phyloP scores from a whole-genome alignment of 2,329 filamentous ascomycete genomes.

The Lachnum nothofagi region DNA sequence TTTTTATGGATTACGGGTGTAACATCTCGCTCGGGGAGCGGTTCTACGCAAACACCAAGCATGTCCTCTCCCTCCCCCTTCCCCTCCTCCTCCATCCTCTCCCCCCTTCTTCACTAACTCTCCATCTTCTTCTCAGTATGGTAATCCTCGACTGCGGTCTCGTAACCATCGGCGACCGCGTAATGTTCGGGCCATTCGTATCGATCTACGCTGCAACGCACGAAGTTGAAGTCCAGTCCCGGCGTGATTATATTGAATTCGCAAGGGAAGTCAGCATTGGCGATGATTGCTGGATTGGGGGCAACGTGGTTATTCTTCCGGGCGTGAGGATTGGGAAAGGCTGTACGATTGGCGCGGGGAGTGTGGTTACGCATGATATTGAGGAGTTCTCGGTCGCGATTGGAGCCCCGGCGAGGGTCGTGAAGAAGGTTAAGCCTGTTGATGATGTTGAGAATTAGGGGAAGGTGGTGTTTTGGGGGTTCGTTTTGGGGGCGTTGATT shows the following conservation, averaged over 20 bases:
- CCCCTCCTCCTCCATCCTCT: neutral
- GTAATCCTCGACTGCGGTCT: constrained; percentile 64
- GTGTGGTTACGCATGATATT: constrained; percentile 46
- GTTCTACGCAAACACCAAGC: constrained; percentile 61
- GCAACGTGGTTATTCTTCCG: constrained; percentile 44
- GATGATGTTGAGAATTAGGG: no score
- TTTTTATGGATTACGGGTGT: constrained; percentile 61
- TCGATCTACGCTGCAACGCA: constrained; percentile 67
- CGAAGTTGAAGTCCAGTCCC: constrained; percentile 55
- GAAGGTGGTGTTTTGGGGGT: no score
- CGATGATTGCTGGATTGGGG: constrained; percentile 53
- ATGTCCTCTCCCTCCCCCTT: neutral
- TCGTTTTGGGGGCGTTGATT: no score
- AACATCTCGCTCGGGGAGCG: constrained; percentile 57
- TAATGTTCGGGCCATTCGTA: constrained; percentile 62
- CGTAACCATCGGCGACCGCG: constrained; percentile 40
- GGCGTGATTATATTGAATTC: constrained; percentile 45
- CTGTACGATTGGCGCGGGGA: constrained; percentile 46
- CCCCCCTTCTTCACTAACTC: neutral
- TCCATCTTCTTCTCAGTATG: constrained; percentile 2
- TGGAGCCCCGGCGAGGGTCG: constrained; percentile 44
- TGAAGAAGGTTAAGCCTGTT: constrained; percentile 38
- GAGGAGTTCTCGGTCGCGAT: constrained; percentile 45
- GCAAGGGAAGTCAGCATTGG: constrained; percentile 43
- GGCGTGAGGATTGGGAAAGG: constrained; percentile 50